Evolutionary conservation across 371 early-diverging fungal species (phyloP), one percentile per base, ranked within the genome.

Genomic region (Smittium culicis): DNA sequence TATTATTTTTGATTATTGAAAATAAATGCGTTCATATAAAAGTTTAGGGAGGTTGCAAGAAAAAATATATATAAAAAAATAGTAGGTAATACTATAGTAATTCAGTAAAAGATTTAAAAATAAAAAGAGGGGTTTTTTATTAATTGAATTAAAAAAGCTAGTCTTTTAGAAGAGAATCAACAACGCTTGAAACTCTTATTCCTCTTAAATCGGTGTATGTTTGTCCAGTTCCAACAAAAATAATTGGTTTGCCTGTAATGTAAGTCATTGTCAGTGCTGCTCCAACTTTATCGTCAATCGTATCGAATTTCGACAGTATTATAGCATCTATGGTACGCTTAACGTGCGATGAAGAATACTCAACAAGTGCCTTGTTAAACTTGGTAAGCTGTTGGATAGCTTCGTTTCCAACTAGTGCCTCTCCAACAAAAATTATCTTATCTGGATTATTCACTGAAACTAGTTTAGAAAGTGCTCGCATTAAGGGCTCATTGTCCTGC

Each of bases 141-240:
- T 5, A 45, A 45, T 45, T n/a, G n/a, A n/a, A 45, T 45, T 5
- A 45, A 45, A 45, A 20, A 20, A 45, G 11, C 29, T 65, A 65
- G 29, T 65, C 35, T 54, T 61, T 66, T 24, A 96, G 77, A 62
- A 96, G 76, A 61, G 88, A 82, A n/a, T 83, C 79, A n/a, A 93
- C 92, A 62, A 96, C 88, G 74, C 88, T 88, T 30, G 80, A 74
- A 27, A 96, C 91, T 68, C 87, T 88, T 80, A 96, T 87, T 62
- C 86, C 88, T 73, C 87, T 86, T 70, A 99, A 81, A 82, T 98
- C 99, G 11, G 93, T 92, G 76, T 98, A 99, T 1, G 96, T 96
- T 80, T 99, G 99, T 1, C 99, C 99, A 1, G 93, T 94, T 33
- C 99, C 99, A 20, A 99, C 93, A 85, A 99, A 99, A 67, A 98